phyloP scores from a whole-genome alignment of 2,329 filamentous ascomycete species.

The Amauroascus niger region DNA sequence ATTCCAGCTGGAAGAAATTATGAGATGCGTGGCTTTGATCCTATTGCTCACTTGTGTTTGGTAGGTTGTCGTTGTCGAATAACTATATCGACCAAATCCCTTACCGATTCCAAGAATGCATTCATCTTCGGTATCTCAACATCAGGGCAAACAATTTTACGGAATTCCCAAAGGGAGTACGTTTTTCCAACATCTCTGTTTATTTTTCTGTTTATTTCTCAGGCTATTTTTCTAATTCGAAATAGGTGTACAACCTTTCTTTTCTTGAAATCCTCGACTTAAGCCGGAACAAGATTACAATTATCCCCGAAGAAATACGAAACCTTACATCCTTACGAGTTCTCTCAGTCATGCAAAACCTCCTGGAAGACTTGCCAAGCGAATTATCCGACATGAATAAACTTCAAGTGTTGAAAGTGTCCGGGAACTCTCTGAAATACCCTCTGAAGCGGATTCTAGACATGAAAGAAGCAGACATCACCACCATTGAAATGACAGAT shows the following conservation, averaged over 20 bases:
- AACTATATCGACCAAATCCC: conserved; percentile 44
- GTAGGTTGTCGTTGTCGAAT: conserved; percentile 42
- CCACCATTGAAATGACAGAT: conserved; percentile 44
- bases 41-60: conserved; percentile 10
- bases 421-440: conserved; percentile 76
- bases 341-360: conserved; percentile 75
- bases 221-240: conserved; percentile 13
- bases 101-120: conserved; percentile 41
- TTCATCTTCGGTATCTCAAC: conserved; percentile 42
- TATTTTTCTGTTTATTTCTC: background rate
- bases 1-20: background rate
- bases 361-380: conserved; percentile 71
- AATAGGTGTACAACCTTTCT: conserved; percentile 71
- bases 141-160: conserved; percentile 43
- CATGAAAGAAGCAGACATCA: conserved; percentile 56
- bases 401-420: conserved; percentile 78
- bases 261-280: conserved; percentile 89
- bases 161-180: conserved; percentile 55
- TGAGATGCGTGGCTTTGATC: background rate
- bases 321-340: conserved; percentile 80
- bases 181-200: conserved; percentile 24
- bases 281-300: conserved; percentile 72
- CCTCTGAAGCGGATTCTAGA: conserved; percentile 63
- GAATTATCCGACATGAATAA: conserved; percentile 85
- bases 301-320: conserved; percentile 67